Evolutionary conservation across 2,329 filamentous ascomycete genomes (phyloP).

Genomic region (Fusarium newnesense): DNA sequence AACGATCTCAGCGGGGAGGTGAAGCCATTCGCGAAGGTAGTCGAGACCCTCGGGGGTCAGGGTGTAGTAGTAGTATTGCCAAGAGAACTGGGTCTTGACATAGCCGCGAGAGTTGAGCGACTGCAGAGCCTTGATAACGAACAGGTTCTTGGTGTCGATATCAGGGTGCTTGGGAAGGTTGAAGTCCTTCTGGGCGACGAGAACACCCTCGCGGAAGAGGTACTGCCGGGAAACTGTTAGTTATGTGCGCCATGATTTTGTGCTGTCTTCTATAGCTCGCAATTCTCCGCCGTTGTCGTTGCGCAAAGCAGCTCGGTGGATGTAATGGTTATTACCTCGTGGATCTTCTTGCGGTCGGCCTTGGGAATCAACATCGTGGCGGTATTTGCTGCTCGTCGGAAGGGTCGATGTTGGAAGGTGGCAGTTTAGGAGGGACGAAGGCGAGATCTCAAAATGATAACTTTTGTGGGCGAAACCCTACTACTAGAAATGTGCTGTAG

Average conservation of each 20-base stretch:
- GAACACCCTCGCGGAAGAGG: slow-evolving; percentile 93
- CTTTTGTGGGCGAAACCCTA: slow-evolving; percentile 60
- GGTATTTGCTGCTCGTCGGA: slow-evolving; percentile 55
- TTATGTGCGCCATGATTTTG: slow-evolving; percentile 27
- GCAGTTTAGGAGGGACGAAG: slow-evolving; percentile 50
- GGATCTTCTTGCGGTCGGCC: slow-evolving; percentile 99
- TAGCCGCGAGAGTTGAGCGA: slow-evolving; percentile 97
- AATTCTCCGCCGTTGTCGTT: slow-evolving; percentile 20
- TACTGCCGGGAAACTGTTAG: slow-evolving; percentile 65
- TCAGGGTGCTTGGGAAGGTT: slow-evolving; percentile 97
- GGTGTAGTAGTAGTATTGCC: slow-evolving; percentile 99
- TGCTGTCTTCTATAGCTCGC: slow-evolving; percentile 29
- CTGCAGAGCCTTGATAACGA: slow-evolving; percentile 98
- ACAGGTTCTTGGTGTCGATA: slow-evolving; percentile 99
- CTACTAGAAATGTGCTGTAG: slow-evolving; percentile 47
- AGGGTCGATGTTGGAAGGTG: slow-evolving; percentile 62
- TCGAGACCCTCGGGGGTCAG: slow-evolving; percentile 99
- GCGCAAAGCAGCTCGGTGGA: slow-evolving; percentile 7
- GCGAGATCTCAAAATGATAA: slow-evolving; percentile 56
- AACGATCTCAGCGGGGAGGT: slow-evolving; percentile 99
- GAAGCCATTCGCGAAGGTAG: slow-evolving; percentile 99
- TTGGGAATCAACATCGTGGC: slow-evolving; percentile 97
- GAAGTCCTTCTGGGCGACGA: slow-evolving; percentile 99
- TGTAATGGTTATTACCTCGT: slow-evolving; percentile 68
- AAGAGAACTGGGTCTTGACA: slow-evolving; percentile 99